Base-by-base conservation (phyloP, 1,139 yeast species). In the Hansenula lynferdii region DNA sequence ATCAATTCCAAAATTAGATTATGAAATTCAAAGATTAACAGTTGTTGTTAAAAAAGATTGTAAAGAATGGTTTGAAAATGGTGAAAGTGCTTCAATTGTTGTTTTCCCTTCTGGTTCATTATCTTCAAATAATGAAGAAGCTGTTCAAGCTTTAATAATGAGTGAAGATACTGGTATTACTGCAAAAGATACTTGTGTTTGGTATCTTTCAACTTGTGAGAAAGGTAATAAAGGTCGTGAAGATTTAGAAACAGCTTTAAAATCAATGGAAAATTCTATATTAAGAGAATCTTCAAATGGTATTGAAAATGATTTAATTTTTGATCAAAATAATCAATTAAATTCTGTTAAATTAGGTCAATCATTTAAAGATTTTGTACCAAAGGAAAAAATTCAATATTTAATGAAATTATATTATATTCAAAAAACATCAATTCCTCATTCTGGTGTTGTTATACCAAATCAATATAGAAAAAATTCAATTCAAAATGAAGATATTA, bases 51-150 rank as follows among this genome's bases (percentile, higher is more conserved):
- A 84, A 48, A 85, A 85, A 54, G 85, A 84, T 48, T 90, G 97
- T 65, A 74, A 73, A 40, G 95, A 89, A 63, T 90, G 97, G 97
- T 84, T 89, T 68, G 75, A 80, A 9, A 89, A 83, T 36, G 80
- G 79, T 39, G 97, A 90, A 63, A 73, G 80, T 32, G 83, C 90
- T 2, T 86, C 96, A 1, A 72, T 89, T 32, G 95, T 90, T 15
- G 95, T 89, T 1, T 92, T 92, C 70, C 97, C 98, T n/a, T 94
- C 96, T 18, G 75, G 75, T 18, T 79, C 96, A 0, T 70, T 90
- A 40, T 72, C 82, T 15, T 72, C 85, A 1, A 64, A 72, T 41
- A 90, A 90, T 57, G 65, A 65, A 39, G 70, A 67, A 45, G 85
- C 94, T 6, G 94, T 92, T 23, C 97, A 90, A 61, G 94, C 83